Evolutionary conservation across 2,329 filamentous ascomycete species (phyloP), one percentile per base, ranked within the genome.

Genomic region (Fragosphaeria purpurea): DNA sequence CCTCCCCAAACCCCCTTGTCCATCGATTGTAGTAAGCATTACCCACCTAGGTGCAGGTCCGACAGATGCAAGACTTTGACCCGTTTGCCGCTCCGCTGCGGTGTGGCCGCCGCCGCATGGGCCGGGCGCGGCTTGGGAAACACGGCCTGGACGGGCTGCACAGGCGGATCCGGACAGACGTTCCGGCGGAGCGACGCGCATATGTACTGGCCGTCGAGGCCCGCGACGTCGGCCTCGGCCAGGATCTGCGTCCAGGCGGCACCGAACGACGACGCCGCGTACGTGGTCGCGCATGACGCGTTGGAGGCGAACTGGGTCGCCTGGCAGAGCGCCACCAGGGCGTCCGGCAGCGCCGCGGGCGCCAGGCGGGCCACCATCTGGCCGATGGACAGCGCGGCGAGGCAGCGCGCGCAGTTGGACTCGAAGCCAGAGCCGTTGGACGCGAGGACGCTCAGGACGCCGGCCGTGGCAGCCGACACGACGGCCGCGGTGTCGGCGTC

Each of bases 31-130:
- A 22, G 22, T 22, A 22, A 22, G 22, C 22, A 22, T 22, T 22
- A 22, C 22, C 22, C 22, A 22, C 22, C 22, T 1, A 82, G 65
- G 52, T 82, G 79, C 41, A 79, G 76, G 55, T 82, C 79, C 10
- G 75, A 79, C 60, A 76, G 76, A 58, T 82, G 79, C 31, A 80
- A 75, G 5, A 82, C 66, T 56, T 74, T 71, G 55, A 80, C 72
- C 6, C 70, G 66, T 55, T 76, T 65, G 5, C 77, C 77, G 55
- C 71, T 79, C 12, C 74, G 59, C 48, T 64, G 64, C 0, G 74
- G 75, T 3, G 61, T 62, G 6, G 58, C 66, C 5, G 64, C 58
- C 55, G 74, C 68, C 4, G 55, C 61, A 22, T 22, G 22, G 22
- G 22, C 22, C 1, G 76, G 77, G 57, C 74, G 79, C 3, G 75